Percentiles rank a stretch among this genome's conserved stretches.
phyloP scores from a whole-genome alignment of 2,329 filamentous ascomycete genomes.

The Fusarium coicis region DNA sequence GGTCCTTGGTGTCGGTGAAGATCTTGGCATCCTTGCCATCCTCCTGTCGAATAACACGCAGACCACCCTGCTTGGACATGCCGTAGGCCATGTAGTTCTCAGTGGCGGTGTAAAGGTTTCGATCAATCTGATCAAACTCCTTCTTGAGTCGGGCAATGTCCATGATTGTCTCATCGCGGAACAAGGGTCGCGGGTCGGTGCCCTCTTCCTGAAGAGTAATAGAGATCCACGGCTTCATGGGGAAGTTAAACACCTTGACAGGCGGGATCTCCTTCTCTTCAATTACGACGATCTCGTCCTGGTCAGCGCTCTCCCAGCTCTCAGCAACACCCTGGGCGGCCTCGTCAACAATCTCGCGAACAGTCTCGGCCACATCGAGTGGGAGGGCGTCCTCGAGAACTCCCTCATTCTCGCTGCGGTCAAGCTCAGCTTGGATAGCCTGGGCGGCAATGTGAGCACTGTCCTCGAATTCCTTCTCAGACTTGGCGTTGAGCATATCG shows the following conservation, averaged over 20 bases:
- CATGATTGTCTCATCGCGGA: conserved; percentile 85
- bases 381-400: conserved; percentile 61
- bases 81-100: conserved; percentile 94
- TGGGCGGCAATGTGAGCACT: conserved; percentile 58
- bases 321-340: conserved; percentile 74
- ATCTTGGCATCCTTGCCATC: conserved; percentile 92
- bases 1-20: conserved; percentile 90
- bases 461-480: conserved; percentile 65
- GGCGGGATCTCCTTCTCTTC: conserved; percentile 74
- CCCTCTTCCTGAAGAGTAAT: conserved; percentile 76
- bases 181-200: conserved; percentile 66
- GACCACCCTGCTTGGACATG: conserved; percentile 90
- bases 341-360: conserved; percentile 55
- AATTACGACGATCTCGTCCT: conserved; percentile 71
- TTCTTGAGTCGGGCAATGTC: conserved; percentile 96
- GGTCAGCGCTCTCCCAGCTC: conserved; percentile 90
- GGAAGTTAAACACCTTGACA: conserved; percentile 92
- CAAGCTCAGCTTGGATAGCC: conserved; percentile 64
- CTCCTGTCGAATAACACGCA: conserved; percentile 93
- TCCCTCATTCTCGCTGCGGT: conserved; percentile 63
- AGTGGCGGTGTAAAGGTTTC: conserved; percentile 89
- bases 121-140: conserved; percentile 96
- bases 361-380: conserved; percentile 53
- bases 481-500: conserved; percentile 61
- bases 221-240: conserved; percentile 94